Conservation (phyloP, 306 rosid species). For the Castanopsis chinensis region DNA sequence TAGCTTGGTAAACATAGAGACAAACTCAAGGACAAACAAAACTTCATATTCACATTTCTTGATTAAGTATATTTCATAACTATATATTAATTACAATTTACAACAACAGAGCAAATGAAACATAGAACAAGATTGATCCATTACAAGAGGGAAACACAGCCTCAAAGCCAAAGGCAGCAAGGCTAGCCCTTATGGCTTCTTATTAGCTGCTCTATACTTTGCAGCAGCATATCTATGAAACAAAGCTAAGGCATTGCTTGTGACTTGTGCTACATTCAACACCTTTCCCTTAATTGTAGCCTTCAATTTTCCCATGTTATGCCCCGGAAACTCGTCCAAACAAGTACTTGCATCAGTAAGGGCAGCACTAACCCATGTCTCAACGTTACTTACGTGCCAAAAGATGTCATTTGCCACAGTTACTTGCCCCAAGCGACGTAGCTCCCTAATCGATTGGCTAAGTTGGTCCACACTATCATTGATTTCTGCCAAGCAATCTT, state of each 20-base stretch:
- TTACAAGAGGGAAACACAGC: conserved; percentile 30
- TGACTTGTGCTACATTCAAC: conserved; percentile 50
- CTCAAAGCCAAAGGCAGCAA: conserved; percentile 22
- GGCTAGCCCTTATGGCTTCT: conserved; percentile 16
- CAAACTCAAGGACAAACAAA: background rate
- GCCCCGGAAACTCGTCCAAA: conserved; percentile 37
- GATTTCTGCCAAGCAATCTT: conserved; percentile 55
- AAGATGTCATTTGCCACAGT: conserved; percentile 24
- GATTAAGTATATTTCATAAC: background rate
- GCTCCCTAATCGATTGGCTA: conserved; percentile 41
- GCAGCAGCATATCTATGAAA: conserved; percentile 56
- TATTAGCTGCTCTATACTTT: conserved; percentile 21
- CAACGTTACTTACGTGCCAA: conserved; percentile 68
- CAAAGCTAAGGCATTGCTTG: conserved; percentile 58
- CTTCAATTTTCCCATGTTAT: conserved; percentile 44
- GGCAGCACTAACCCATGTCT: conserved; percentile 66
- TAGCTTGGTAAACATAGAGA: too few relatives aligned
- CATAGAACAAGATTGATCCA: conserved; percentile 5
- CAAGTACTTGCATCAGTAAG: conserved; percentile 54
- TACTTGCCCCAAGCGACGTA: conserved; percentile 12
- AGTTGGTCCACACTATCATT: conserved; percentile 55
- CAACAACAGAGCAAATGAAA: background rate
- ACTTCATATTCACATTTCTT: background rate
- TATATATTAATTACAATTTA: conserved; percentile 1
- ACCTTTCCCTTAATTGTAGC: conserved; percentile 55